Evolutionary conservation across 2,329 filamentous ascomycete species (phyloP).

Genomic region (Scedosporium minutisporum): DNA sequence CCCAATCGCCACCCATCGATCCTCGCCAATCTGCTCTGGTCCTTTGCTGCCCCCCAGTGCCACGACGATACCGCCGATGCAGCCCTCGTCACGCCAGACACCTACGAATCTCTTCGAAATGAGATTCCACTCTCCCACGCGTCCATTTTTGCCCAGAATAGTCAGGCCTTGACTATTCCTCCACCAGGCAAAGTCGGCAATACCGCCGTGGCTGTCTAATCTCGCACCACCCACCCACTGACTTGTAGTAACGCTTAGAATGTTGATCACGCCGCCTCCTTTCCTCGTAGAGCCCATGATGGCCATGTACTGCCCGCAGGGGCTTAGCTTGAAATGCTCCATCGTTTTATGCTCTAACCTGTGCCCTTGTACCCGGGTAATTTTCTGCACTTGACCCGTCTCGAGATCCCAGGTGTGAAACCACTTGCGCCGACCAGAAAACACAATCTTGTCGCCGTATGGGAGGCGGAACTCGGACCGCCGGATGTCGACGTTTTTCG

Average conservation of each 20-base stretch:
- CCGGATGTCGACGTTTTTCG: slow-evolving; percentile 73
- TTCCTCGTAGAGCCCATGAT: slow-evolving; percentile 71
- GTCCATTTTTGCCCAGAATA: slow-evolving; percentile 76
- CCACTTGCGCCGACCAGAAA: slow-evolving; percentile 78
- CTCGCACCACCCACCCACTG: slow-evolving; percentile 83
- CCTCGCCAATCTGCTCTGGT: slow-evolving; percentile 56
- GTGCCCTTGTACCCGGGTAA: slow-evolving; percentile 65
- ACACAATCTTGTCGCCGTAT: slow-evolving; percentile 69
- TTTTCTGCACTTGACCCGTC: slow-evolving; percentile 72
- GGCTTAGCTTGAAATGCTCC: slow-evolving; percentile 82
- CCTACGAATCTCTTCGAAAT: slow-evolving; percentile 59
- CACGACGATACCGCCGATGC: slow-evolving; percentile 74
- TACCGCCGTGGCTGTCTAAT: slow-evolving; percentile 70
- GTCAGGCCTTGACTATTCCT: slow-evolving; percentile 70
- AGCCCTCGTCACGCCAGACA: slow-evolving; percentile 84
- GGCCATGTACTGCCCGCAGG: slow-evolving; percentile 78
- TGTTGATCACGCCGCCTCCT: slow-evolving; percentile 79
- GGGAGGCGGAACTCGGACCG: slow-evolving; percentile 72
- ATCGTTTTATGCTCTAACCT: slow-evolving; percentile 77
- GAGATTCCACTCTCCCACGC: slow-evolving; percentile 82
- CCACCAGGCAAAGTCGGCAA: slow-evolving; percentile 94
- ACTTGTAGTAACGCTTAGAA: slow-evolving; percentile 68
- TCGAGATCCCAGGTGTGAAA: slow-evolving; percentile 92
- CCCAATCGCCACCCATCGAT: slow-evolving; percentile 83
- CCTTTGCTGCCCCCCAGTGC: slow-evolving; percentile 64